Base-by-base conservation (phyloP, 208 protist species). In the Acanthamoeba quina region DNA sequence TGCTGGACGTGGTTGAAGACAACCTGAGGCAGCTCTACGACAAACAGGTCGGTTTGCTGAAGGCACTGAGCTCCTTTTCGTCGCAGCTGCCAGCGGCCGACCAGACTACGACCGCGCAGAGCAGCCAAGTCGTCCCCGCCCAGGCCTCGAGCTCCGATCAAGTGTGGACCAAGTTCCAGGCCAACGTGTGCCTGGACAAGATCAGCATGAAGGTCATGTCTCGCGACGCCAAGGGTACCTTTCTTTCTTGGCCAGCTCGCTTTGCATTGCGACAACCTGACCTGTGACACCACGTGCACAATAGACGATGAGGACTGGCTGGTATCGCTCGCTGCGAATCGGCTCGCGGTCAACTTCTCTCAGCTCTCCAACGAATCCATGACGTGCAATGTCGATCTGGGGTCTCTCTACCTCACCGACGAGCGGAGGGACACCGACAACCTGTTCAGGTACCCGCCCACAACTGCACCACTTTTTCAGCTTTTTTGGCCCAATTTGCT, bases 121-220 rank as follows among this genome's bases (percentile, higher is more conserved):
- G 4, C 78, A 34, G 44, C 49, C 21, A 9, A 31, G 5, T 41
- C 37, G 29, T 54, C 9, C 37, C 49, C 13, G 78, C 29, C 0
- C 52, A 34, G 17, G 29, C 41, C 19, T 34, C 49, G 34, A 58
- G 31, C 19, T 41, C 21, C 26, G 49, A 86, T 15, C 49, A 62
- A 9, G 78, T 86, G 78, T 86, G 78, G 78, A 86, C 78, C 78
- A 86, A 86, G 52, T 86, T 86, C 49, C 78, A 86, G 15, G 78
- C 49, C 34, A 86, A 29, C 17, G 78, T 86, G 15, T 64, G 26
- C 44, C 26, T 86, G 47, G 52, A 86, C 49, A 86, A 62, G 49
- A 58, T 86, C 21, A 34, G 47, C 78, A 86, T 86, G 49, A 86
- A 62, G 78, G 29, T 86, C 78, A 86, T 86, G 78, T 86, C 78